A percentile compares a stretch with the other conserved stretches of the same genome.
These are phyloP conservation scores for Epichloe uncinata DNA, from an alignment of 2,329 filamentous ascomycete genomes.

Conservation along the genomic window DNA sequence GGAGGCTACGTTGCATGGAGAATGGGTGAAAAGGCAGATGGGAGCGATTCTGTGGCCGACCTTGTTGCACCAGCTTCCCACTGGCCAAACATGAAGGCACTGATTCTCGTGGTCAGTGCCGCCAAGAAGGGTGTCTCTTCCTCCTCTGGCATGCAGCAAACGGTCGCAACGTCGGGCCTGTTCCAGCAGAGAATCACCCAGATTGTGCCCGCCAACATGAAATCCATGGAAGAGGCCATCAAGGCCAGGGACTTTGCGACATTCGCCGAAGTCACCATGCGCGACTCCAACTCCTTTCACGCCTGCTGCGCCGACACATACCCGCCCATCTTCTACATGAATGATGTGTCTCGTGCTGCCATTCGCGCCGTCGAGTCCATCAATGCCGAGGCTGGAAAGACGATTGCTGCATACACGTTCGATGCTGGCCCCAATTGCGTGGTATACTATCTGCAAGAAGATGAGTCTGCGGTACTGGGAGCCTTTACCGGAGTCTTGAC, in stretches of 20 bases:
- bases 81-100: slow-evolving; percentile 90
- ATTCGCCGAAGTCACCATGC: slow-evolving; percentile 89
- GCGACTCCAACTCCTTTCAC: slow-evolving; percentile 94
- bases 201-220: slow-evolving; percentile 76
- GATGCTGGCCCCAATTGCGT: slow-evolving; percentile 96
- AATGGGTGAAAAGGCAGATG: slow-evolving; percentile 61
- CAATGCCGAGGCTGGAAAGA: slow-evolving; percentile 66
- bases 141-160: slow-evolving; percentile 93
- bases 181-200: slow-evolving; percentile 63
- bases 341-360: slow-evolving; percentile 78
- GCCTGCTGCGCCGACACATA: slow-evolving; percentile 88
- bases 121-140: slow-evolving; percentile 93
- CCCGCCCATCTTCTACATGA: slow-evolving; percentile 98
- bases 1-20: slow-evolving; percentile 96
- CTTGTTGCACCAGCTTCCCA: slow-evolving; percentile 78
- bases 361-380: slow-evolving; percentile 82
- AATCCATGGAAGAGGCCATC: slow-evolving; percentile 72
- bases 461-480: slow-evolving; percentile 60
- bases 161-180: slow-evolving; percentile 78
- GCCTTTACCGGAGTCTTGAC: slow-evolving; percentile 57
- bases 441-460: slow-evolving; percentile 81
- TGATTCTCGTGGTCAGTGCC: slow-evolving; percentile 82
- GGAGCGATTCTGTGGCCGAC: slow-evolving; percentile 75
- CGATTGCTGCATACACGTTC: slow-evolving; percentile 88
- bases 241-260: slow-evolving; percentile 63